Evolutionary conservation across 495 filamentous ascomycete species (phyloP).

Genomic region (Talaromyces thailandensis): DNA sequence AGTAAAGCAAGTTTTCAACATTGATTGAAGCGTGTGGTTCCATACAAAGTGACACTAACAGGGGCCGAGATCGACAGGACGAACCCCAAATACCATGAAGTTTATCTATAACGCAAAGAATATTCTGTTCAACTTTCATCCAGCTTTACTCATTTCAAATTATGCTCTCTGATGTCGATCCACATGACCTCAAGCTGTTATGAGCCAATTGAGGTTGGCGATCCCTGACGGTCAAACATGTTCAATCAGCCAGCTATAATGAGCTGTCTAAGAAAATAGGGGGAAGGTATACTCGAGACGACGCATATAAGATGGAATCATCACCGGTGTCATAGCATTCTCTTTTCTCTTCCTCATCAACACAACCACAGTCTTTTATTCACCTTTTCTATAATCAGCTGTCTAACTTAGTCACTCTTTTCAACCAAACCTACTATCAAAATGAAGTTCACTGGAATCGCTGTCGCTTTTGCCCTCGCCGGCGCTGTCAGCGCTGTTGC

Average conservation of each 20-base stretch:
- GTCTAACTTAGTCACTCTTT: slow-evolving; percentile 17
- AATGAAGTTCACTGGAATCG: slow-evolving; percentile 35
- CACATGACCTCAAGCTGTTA: background rate
- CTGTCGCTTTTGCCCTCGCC: slow-evolving; percentile 16
- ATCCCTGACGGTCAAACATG: background rate
- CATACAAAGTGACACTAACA: background rate
- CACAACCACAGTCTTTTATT: slow-evolving; percentile 15
- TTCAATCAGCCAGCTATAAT: background rate
- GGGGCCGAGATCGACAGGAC: background rate
- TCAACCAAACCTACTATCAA: slow-evolving; percentile 9
- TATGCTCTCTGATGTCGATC: background rate
- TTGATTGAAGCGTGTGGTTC: no score
- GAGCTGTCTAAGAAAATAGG: background rate
- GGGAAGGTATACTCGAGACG: background rate
- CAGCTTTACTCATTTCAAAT: background rate
- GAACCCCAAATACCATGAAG: background rate
- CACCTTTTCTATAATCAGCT: background rate
- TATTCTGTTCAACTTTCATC: background rate
- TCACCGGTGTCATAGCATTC: background rate
- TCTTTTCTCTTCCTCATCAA: background rate
- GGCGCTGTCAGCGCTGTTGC: slow-evolving; percentile 17
- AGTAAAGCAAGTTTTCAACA: no score
- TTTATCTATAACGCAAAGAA: background rate
- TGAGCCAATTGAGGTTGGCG: background rate
- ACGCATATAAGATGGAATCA: background rate